Evolutionary conservation across 1,139 yeast genomes (phyloP), one percentile per base, ranked within the genome.

Genomic region (Candida glucosophila): DNA sequence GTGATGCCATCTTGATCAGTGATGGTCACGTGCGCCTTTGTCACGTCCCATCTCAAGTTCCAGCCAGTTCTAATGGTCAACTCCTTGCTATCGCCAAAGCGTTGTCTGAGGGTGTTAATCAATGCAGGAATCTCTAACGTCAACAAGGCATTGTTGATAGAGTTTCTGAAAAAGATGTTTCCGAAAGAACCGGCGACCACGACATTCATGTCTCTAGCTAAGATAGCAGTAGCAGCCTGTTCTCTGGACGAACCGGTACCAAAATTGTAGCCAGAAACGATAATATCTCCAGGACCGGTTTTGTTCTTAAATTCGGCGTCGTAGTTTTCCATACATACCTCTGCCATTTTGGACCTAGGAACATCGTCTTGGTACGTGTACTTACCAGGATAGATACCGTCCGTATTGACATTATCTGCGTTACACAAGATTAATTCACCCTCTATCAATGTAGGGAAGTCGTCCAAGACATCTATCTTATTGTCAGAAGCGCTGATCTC

Each of bases 241-340:
- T 90, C 99, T 58, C 98, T 77, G n/a, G 95, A 85, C 5, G 97
- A 86, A 23, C 98, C 98, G 12, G 97, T 88, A 41, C 98, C 99
- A 49, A 90, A 90, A 52, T 92, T 92, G 65, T 63, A 92, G 12
- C 99, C 99, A 30, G 90, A 75, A 27, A 90, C 73, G 30, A 90
- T 73, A 38, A 90, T 86, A 52, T 90, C 99, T 29, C 93, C 85
- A 5, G 94, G 71, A 37, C 75, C 66, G 21, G 94, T 83, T 63
- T 85, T 86, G 25, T 57, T 38, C 29, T 79, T 75, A 54, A 90
- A 90, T 39, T 88, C 93, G 11, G 82, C 53, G 54, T 90, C 99
- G 55, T 92, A 90, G 60, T 90, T 90, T 57, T 90, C 98, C 99
- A 90, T 92, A 62, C 98, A 92, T 26, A 90, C 98, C 55, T 88